phyloP scores from a whole-genome alignment of 1,284 basidiomycete genomes.

The Rhodotorula sp. region DNA sequence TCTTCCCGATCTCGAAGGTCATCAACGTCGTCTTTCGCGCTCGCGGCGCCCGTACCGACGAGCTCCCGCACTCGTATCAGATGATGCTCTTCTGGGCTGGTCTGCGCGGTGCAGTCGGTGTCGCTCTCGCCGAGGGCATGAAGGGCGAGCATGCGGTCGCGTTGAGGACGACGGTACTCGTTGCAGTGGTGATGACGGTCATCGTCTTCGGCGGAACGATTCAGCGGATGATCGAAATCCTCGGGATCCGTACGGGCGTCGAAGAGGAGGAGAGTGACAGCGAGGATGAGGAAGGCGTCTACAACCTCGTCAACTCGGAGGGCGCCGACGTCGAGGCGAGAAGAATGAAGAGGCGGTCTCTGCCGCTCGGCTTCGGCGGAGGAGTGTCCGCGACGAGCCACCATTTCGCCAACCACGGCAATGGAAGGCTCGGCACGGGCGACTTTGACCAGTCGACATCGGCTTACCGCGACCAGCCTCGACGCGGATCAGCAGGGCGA shows the following conservation, averaged over 20 bases:
- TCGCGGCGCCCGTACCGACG: slow-evolving; percentile 70
- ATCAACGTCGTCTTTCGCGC: slow-evolving; percentile 88
- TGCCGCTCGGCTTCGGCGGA: not conserved
- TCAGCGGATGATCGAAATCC: slow-evolving; percentile 89
- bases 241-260: slow-evolving; percentile 94
- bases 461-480: slow-evolving; percentile 15
- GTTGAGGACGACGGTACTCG: slow-evolving; percentile 87
- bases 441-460: slow-evolving; percentile 9
- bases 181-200: slow-evolving; percentile 93
- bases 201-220: slow-evolving; percentile 96
- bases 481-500: not conserved
- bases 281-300: slow-evolving; percentile 57
- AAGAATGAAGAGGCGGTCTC: not conserved
- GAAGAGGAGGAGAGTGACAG: slow-evolving; percentile 76
- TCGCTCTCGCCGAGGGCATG: slow-evolving; percentile 93
- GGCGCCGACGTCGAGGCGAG: slow-evolving; percentile 3
- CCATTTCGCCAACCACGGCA: not conserved
- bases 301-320: not conserved
- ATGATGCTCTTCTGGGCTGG: slow-evolving; percentile 96
- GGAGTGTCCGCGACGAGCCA: not conserved
- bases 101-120: slow-evolving; percentile 90
- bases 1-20: slow-evolving; percentile 91
- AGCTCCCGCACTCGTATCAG: slow-evolving; percentile 86
- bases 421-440: not conserved
- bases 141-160: slow-evolving; percentile 86